Conservation (phyloP, 2,329 filamentous ascomycete genomes). For the Talaromyces sp. region DNA sequence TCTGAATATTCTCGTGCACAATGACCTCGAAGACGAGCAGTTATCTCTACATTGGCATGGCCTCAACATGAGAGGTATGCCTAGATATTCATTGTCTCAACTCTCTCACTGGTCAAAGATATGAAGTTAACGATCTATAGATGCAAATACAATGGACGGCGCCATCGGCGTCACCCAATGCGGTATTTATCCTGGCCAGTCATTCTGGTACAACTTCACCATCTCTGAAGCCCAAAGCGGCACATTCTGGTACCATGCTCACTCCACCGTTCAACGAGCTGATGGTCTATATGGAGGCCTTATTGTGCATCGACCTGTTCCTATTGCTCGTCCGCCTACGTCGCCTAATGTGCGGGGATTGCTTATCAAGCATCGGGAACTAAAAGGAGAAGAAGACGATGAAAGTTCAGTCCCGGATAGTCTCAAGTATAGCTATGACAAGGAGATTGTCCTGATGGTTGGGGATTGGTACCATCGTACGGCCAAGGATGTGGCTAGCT, state of each 20-base stretch:
- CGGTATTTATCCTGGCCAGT: conserved; percentile 57
- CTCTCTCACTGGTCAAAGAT: not conserved
- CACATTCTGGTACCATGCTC: conserved; percentile 52
- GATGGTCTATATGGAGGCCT: conserved; percentile 50
- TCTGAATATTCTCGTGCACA: conserved; percentile 43
- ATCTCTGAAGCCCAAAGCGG: conserved; percentile 39
- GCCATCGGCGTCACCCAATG: conserved; percentile 65
- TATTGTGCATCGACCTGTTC: conserved; percentile 42
- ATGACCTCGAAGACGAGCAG: conserved; percentile 37
- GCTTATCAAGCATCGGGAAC: not conserved
- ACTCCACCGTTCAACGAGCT: conserved; percentile 41
- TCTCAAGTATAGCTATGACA: conserved; percentile 29
- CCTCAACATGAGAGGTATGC: conserved; percentile 38
- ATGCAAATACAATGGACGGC: conserved; percentile 28
- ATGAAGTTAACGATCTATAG: conserved; percentile 5
- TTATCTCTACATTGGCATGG: conserved; percentile 50
- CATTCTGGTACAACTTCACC: conserved; percentile 43
- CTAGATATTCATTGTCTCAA: not conserved
- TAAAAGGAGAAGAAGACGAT: not conserved
- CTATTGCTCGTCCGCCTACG: not conserved
- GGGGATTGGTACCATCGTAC: conserved; percentile 51
- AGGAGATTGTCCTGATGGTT: conserved; percentile 46
- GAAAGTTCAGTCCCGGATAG: conserved; percentile 8
- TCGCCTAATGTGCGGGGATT: conserved; percentile 7
- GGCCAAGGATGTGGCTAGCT: conserved; percentile 40